phyloP scores from a whole-genome alignment of 768 basidiomycete genomes.

The Tricholoma matsutake region DNA sequence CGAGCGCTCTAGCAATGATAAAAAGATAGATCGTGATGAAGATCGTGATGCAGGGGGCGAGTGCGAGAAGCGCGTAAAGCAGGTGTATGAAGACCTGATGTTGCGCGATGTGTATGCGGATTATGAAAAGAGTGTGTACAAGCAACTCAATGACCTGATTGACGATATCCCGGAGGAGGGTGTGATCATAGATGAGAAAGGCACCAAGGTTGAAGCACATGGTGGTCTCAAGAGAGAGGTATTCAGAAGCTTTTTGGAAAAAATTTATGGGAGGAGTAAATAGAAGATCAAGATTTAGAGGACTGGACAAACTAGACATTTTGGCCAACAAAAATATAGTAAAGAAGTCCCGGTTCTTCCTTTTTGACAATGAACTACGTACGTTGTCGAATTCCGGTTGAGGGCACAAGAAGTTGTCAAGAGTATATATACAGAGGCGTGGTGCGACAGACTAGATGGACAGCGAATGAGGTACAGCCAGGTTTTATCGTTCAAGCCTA shows the following conservation, averaged over 20 bases:
- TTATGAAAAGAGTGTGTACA: slow-evolving; percentile 80
- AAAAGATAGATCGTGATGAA: slow-evolving; percentile 12
- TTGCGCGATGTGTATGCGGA: slow-evolving; percentile 62
- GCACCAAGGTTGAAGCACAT: slow-evolving; percentile 13
- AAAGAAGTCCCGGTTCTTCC: too few species aligned
- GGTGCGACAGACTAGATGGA: background rate
- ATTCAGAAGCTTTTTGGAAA: slow-evolving; percentile 82
- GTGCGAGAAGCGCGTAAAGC: slow-evolving; percentile 41
- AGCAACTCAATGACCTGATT: slow-evolving; percentile 65
- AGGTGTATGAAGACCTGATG: slow-evolving; percentile 67
- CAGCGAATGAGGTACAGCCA: background rate
- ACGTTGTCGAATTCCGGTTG: background rate
- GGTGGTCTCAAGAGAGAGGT: slow-evolving; percentile 57
- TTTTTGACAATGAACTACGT: background rate
- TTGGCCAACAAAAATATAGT: background rate
- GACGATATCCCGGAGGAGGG: slow-evolving; percentile 63
- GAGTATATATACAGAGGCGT: background rate
- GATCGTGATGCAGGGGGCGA: slow-evolving; percentile 48
- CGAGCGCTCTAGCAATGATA: slow-evolving; percentile 15
- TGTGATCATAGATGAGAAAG: slow-evolving; percentile 27
- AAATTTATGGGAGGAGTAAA: slow-evolving; percentile 73
- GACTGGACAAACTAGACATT: too few species aligned
- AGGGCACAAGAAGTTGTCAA: background rate
- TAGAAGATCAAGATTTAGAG: slow-evolving; percentile 31
- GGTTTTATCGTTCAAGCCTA: background rate